Evolutionary conservation across 2,329 filamentous ascomycete species (phyloP).

Genomic region (Geosmithia putterillii): DNA sequence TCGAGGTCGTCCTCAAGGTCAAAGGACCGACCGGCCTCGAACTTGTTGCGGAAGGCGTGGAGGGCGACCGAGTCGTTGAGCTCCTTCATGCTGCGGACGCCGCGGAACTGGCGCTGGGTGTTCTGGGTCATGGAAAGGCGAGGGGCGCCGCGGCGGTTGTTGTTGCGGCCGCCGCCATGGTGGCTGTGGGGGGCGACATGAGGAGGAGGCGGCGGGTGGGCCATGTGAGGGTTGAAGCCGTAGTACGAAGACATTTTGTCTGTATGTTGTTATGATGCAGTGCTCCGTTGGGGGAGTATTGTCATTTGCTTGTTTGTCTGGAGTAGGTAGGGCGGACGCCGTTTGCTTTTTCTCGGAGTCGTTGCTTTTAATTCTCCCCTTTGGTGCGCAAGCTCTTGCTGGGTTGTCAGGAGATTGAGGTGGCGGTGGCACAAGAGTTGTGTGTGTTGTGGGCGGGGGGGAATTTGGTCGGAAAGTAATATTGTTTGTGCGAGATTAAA

Average conservation of each 20-base stretch:
- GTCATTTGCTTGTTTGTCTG: background rate
- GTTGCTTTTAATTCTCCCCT: background rate
- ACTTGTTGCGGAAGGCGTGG: constrained; percentile 70
- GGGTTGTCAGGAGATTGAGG: background rate
- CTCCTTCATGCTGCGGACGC: constrained; percentile 78
- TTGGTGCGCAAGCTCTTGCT: background rate
- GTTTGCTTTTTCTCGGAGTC: background rate
- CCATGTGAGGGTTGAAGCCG: constrained; percentile 47
- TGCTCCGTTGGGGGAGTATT: background rate
- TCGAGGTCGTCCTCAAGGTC: constrained; percentile 93
- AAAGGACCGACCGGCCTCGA: constrained; percentile 86
- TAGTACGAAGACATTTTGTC: constrained; percentile 52
- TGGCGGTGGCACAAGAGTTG: background rate
- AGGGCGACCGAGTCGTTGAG: constrained; percentile 66
- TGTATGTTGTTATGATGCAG: too few species aligned
- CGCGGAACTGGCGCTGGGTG: constrained; percentile 75
- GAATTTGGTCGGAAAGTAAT: background rate
- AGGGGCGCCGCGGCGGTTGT: constrained; percentile 68
- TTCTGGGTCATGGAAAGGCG: constrained; percentile 72
- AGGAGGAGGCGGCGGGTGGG: constrained; percentile 41
- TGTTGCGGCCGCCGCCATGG: constrained; percentile 72
- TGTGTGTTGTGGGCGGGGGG: background rate
- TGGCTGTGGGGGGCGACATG: constrained; percentile 65
- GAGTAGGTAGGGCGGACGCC: background rate
- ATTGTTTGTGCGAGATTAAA: background rate